Conservation (phyloP, 1,284 basidiomycete species). For the Pascua sp. region DNA sequence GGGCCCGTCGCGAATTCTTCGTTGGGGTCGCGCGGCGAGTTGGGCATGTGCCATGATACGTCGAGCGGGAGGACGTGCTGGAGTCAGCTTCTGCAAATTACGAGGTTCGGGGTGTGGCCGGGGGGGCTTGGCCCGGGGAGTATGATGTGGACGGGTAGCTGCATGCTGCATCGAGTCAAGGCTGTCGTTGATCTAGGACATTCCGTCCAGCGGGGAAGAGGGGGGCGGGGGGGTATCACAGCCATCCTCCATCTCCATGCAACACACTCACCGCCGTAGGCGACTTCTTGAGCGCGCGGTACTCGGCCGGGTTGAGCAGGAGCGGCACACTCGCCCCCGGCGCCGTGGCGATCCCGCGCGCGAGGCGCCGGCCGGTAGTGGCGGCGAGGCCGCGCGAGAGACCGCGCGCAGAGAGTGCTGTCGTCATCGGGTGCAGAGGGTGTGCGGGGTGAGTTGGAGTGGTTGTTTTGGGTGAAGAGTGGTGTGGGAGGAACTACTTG, state of each 20-base stretch:
- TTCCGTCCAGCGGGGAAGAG: too few species aligned
- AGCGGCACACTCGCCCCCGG: slow-evolving; percentile 32
- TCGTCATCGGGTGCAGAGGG: background rate
- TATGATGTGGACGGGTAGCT: background rate
- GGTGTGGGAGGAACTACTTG: too few species aligned
- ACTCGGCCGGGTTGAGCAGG: slow-evolving; percentile 36
- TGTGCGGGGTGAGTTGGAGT: too few species aligned
- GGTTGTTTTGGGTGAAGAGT: too few species aligned
- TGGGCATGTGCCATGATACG: slow-evolving; percentile 51
- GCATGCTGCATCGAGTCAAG: background rate
- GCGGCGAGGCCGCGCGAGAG: background rate
- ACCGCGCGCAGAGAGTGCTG: background rate
- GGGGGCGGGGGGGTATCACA: too few species aligned
- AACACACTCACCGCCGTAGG: slow-evolving; percentile 3
- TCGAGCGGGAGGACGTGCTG: slow-evolving; percentile 36
- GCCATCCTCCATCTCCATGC: background rate
- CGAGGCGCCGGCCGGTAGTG: background rate
- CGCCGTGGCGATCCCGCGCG: background rate
- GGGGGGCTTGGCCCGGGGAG: background rate
- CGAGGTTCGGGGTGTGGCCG: background rate
- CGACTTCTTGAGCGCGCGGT: slow-evolving; percentile 22
- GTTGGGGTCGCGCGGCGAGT: slow-evolving; percentile 37
- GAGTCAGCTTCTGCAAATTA: too few species aligned
- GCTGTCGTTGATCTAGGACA: too few species aligned
- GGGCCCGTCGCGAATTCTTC: slow-evolving; percentile 46